Evolutionary conservation across 2,329 filamentous ascomycete genomes (phyloP).

Genomic region (Fonsecaea monophora): DNA sequence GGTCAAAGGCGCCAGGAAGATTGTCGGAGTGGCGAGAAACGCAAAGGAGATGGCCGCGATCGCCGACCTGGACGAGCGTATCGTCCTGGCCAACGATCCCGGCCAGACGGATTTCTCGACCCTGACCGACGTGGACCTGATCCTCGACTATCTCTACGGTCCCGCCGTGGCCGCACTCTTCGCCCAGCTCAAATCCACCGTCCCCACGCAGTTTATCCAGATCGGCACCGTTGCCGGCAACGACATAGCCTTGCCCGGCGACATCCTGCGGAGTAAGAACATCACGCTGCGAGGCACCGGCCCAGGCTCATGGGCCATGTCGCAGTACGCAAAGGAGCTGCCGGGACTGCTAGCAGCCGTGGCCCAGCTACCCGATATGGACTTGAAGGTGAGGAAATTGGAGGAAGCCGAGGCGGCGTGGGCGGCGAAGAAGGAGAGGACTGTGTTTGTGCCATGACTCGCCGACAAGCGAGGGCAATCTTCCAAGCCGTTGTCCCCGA

Average conservation of each 20-base stretch:
- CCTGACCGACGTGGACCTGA: constrained; percentile 58
- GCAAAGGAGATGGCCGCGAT: constrained; percentile 51
- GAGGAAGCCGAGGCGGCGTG: constrained; percentile 42
- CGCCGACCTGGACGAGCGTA: constrained; percentile 52
- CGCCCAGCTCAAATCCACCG: constrained; percentile 48
- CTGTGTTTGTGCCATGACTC: constrained; percentile 38
- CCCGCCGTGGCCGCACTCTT: constrained; percentile 53
- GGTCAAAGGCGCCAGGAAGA: constrained; percentile 56
- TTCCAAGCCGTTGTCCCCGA: not conserved
- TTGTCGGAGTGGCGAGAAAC: constrained; percentile 62
- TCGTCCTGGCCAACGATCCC: constrained; percentile 51
- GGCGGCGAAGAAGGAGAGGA: constrained; percentile 42
- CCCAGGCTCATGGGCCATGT: constrained; percentile 52
- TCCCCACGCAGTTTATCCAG: constrained; percentile 61
- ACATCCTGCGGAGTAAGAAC: constrained; percentile 57
- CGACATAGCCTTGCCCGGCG: constrained; percentile 51
- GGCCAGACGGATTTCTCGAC: constrained; percentile 52
- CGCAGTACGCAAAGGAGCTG: constrained; percentile 43
- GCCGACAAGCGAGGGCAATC: not conserved
- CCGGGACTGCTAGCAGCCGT: constrained; percentile 32
- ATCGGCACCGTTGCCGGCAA: constrained; percentile 57
- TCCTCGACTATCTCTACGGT: constrained; percentile 66
- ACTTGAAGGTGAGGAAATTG: constrained; percentile 33
- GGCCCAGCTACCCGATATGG: constrained; percentile 31
- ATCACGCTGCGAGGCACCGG: constrained; percentile 58